Base-by-base conservation (phyloP, 768 basidiomycete species). In the Pholiota microspora region DNA sequence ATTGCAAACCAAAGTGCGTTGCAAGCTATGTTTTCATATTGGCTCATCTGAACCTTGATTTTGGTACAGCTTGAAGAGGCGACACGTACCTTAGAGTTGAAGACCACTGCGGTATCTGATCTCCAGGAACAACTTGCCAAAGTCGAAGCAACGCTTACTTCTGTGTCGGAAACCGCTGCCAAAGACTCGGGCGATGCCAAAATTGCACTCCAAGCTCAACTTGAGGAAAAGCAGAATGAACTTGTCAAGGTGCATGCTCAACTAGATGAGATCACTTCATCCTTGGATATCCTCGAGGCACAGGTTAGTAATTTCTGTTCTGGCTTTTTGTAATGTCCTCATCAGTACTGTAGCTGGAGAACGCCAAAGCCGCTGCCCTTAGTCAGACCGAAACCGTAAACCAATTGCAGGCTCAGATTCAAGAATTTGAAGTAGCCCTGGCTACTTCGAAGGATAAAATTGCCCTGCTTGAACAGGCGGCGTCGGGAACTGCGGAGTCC, bases 1-100 rank as follows among this genome's bases (percentile, higher is more conserved):
- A 51, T 63, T 89, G 15, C 83, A 85, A 65, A 72, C 65, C 46
- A 83, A 88, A 79, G 89, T 81, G 64, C 28, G 70, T 52, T n/a
- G 25, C 16, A 25, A 49, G 27, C 4, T 18, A 53, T 54, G 4
- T 36, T 18, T 29, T 50, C 23, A 49, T 32, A 44, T 53, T 35
- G n/a, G 45, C 40, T 16, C 16, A 38, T 31, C 36, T 27, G 15
- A 56, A 23, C 27, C 36, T 21, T 45, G 25, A 16, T 48, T 28
- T 2, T 27, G 35, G 31, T 49, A 45, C 60, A 92, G 89, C 74
- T 91, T n/a, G 77, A 76, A 51, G 81, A 83, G 53, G 78, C 81
- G 1, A 78, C 67, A 9, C 76, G 77, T n/a, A 74, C 75, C 12
- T 69, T 92, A 32, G 71, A 75, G 23, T 65, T 74, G 12, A 89